phyloP scores from a whole-genome alignment of 352 stramenopile species.

The Phytopythium helicoides region DNA sequence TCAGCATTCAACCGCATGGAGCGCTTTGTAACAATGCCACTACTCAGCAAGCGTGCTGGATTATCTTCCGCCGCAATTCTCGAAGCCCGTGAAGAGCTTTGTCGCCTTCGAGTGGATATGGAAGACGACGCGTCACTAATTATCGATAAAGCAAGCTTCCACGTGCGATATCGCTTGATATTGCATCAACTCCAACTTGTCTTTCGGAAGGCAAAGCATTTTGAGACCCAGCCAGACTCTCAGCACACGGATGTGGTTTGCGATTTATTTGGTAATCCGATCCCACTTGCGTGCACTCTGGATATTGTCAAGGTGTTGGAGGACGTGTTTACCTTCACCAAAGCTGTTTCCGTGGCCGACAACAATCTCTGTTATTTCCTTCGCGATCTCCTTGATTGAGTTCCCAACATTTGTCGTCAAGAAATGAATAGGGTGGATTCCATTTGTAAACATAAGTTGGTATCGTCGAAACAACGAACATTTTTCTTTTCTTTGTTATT shows the following conservation, averaged over 20 bases:
- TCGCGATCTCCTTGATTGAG: slow-evolving; percentile 56
- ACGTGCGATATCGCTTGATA: slow-evolving; percentile 19
- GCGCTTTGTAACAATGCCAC: slow-evolving; percentile 39
- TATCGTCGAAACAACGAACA: too few species aligned
- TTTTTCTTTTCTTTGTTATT: too few species aligned
- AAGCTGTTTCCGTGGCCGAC: slow-evolving; percentile 35
- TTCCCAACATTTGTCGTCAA: not conserved
- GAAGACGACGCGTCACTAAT: slow-evolving; percentile 66
- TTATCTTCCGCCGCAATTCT: slow-evolving; percentile 28
- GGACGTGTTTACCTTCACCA: slow-evolving; percentile 44
- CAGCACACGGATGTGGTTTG: slow-evolving; percentile 4
- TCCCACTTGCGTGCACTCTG: slow-evolving; percentile 42
- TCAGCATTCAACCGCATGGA: slow-evolving; percentile 32
- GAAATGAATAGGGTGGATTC: too few species aligned
- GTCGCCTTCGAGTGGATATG: slow-evolving; percentile 49
- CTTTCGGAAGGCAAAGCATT: slow-evolving; percentile 15
- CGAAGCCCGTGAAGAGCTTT: slow-evolving; percentile 31
- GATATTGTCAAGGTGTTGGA: slow-evolving; percentile 46
- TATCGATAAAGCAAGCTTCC: slow-evolving; percentile 36
- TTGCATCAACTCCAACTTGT: slow-evolving; percentile 37
- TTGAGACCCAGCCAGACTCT: not conserved
- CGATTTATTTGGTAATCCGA: slow-evolving; percentile 50
- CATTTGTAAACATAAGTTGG: too few species aligned
- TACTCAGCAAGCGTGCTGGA: slow-evolving; percentile 46
- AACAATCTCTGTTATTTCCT: slow-evolving; percentile 75